Conservation (phyloP, 148 eudicot species). For the Cornus controversa region DNA sequence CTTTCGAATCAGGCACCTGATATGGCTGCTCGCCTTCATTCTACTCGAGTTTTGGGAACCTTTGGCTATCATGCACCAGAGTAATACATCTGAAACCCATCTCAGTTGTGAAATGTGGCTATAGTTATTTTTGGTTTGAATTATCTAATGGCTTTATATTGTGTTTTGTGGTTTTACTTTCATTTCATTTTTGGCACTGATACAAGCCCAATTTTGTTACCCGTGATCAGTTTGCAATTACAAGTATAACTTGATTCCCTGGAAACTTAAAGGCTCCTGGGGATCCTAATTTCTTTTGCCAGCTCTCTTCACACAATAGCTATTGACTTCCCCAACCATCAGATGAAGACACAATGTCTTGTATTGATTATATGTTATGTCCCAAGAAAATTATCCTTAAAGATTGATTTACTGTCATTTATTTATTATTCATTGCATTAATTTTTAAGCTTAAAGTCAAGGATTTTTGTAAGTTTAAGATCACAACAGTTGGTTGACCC, state of each 20-base stretch:
- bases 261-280: background rate
- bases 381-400: too few species aligned
- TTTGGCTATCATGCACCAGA: slow-evolving; percentile 79
- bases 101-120: background rate
- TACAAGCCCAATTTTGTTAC: background rate
- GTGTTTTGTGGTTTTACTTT: background rate
- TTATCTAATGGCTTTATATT: background rate
- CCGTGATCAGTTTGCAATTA: background rate
- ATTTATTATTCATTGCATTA: too few species aligned
- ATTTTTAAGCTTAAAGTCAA: too few species aligned
- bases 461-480: too few species aligned
- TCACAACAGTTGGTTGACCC: background rate
- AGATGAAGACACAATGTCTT: too few species aligned
- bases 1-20: slow-evolving; percentile 75
- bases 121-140: background rate
- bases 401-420: too few species aligned
- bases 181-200: background rate
- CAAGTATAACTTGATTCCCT: background rate
- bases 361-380: too few species aligned
- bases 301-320: background rate
- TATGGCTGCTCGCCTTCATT: slow-evolving; percentile 77
- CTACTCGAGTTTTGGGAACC: slow-evolving; percentile 68
- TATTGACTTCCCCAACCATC: background rate
- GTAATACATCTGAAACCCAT: slow-evolving; percentile 23
- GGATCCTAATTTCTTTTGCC: background rate